Base-by-base conservation (phyloP, 2,329 filamentous ascomycete species). In the Aspergillus fijiensis region DNA sequence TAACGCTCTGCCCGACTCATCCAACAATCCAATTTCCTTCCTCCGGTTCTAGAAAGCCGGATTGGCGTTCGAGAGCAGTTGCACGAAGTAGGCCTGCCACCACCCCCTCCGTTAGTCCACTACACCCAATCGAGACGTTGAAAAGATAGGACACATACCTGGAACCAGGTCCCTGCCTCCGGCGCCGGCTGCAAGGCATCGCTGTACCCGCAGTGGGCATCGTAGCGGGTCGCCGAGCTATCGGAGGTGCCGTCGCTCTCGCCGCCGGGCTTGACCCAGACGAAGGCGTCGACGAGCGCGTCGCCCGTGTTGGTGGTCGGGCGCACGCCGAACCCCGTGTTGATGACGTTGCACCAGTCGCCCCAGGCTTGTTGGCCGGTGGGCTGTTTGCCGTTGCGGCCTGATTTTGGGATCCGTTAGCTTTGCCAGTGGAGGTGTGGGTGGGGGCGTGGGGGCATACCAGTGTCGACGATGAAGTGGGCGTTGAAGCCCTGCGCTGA, bases 231-330 rank as follows among this genome's bases (percentile, higher is more conserved):
- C 10, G 85, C 79, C 35, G 67, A 74, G 45, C 75, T 78, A 67
- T 85, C 74, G 39, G 79, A 82, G 42, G 81, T 83, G 58, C 81
- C 81, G 60, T 84, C 81, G 58, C 76, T 78, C 71, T 84, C 82
- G 57, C 81, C 81, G 64, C 87, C 87, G 4, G 87, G 87, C 81
- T 89, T 90, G 66, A 89, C 78, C 87, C 87, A 89, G 59, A 89
- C 87, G 65, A 89, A 87, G 47, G 87, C 86, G 71, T 90, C 88
- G 35, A 83, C 79, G 19, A 87, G 77, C 1, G 75, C 70, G 63
- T 86, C 81, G 14, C 84, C 85, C 9, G 87, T 89, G 69, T 84
- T 78, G n/a, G 85, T 80, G 3, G 83, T 84, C 1, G 87, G 86
- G n/a, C 85, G 82, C n/a, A 75, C 74, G 61, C 87, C 88, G 62